Conservation (phyloP, 1,139 yeast genomes). For the Yamadazyma conglobata region DNA sequence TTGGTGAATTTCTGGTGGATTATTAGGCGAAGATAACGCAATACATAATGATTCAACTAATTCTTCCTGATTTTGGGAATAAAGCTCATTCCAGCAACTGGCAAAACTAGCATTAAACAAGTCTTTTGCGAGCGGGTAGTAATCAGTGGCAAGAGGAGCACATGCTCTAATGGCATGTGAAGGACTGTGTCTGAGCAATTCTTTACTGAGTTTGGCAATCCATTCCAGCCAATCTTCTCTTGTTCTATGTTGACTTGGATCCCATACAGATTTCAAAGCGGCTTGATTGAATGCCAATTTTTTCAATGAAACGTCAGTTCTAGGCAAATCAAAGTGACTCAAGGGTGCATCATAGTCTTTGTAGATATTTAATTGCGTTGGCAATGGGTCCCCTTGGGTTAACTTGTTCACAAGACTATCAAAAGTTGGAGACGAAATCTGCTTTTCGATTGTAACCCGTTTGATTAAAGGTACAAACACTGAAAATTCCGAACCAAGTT, state of each 20-base stretch:
- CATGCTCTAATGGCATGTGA: slow-evolving; percentile 95
- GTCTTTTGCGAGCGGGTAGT: slow-evolving; percentile 86
- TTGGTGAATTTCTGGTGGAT: slow-evolving; percentile 95
- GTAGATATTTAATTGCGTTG: slow-evolving; percentile 70
- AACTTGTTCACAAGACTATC: slow-evolving; percentile 79
- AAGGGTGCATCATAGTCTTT: slow-evolving; percentile 54
- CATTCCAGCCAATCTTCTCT: slow-evolving; percentile 98
- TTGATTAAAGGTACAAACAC: slow-evolving; percentile 87
- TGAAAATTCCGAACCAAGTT: slow-evolving; percentile 78
- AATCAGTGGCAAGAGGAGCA: slow-evolving; percentile 83
- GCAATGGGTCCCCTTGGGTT: slow-evolving; percentile 84
- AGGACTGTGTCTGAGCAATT: slow-evolving; percentile 85
- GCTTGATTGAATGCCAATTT: slow-evolving; percentile 80
- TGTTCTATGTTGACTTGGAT: slow-evolving; percentile 81
- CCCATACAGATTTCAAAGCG: slow-evolving; percentile 84
- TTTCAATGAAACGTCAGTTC: slow-evolving; percentile 67
- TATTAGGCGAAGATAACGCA: slow-evolving; percentile 85
- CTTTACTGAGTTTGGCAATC: slow-evolving; percentile 85
- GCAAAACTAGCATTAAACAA: slow-evolving; percentile 93
- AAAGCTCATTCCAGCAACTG: slow-evolving; percentile 92
- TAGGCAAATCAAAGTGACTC: slow-evolving; percentile 55
- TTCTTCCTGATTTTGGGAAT: slow-evolving; percentile 90
- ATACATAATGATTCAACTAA: slow-evolving; percentile 79
- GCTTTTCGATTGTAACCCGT: slow-evolving; percentile 59
- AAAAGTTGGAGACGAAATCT: slow-evolving; percentile 69